Conservation (phyloP, 2,329 filamentous ascomycete species). For the Penicillium verrucosum region DNA sequence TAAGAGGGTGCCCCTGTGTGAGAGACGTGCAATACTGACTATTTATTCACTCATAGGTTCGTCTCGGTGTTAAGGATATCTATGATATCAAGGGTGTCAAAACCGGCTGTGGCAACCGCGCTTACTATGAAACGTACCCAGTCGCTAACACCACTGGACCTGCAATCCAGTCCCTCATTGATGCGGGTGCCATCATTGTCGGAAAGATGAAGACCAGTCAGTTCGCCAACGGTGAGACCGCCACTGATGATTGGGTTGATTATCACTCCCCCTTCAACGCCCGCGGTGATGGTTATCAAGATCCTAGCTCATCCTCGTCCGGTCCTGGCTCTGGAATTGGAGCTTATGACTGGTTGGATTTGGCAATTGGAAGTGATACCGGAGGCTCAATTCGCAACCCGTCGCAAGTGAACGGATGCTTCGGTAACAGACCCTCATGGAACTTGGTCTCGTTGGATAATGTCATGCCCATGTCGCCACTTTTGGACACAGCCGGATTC, state of each 20-base stretch:
- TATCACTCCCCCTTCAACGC: slow-evolving; percentile 40
- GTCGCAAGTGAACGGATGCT: slow-evolving; percentile 49
- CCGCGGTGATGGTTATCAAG: slow-evolving; percentile 38
- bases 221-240: slow-evolving; percentile 32
- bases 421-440: slow-evolving; percentile 50
- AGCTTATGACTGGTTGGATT: slow-evolving; percentile 45
- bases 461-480: slow-evolving; percentile 47
- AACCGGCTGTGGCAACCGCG: slow-evolving; percentile 57
- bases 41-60: neutral
- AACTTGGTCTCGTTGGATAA: slow-evolving; percentile 43
- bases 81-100: slow-evolving; percentile 57
- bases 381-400: slow-evolving; percentile 46
- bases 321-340: slow-evolving; percentile 29
- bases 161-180: slow-evolving; percentile 53
- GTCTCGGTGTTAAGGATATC: slow-evolving; percentile 61
- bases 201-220: slow-evolving; percentile 35
- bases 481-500: slow-evolving; percentile 48
- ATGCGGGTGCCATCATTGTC: slow-evolving; percentile 54
- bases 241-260: slow-evolving; percentile 34
- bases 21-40: neutral
- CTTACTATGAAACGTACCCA: slow-evolving; percentile 56
- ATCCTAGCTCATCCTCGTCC: slow-evolving; percentile 23
- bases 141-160: slow-evolving; percentile 47
- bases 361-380: slow-evolving; percentile 48
- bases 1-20: neutral